These are phyloP conservation scores for Lindgomyces ingoldianus DNA, from an alignment of 495 filamentous ascomycete species.

Conservation along the genomic window DNA sequence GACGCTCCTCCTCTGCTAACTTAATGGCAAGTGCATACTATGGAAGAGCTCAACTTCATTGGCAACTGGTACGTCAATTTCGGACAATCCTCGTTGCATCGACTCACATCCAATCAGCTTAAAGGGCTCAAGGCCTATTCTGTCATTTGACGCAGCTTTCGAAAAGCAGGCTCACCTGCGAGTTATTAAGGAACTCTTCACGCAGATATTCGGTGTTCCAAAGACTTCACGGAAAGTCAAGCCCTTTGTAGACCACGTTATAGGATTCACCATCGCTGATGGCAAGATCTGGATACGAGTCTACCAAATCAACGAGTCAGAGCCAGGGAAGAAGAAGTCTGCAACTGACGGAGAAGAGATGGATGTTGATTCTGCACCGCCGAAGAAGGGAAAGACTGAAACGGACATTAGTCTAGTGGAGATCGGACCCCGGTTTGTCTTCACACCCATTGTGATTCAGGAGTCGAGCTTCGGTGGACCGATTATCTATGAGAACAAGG, in stretches of 20 bases:
- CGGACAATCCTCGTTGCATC: not conserved
- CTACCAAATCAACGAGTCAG: slow-evolving; percentile 89
- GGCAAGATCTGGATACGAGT: slow-evolving; percentile 96
- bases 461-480: slow-evolving; percentile 95
- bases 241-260: slow-evolving; percentile 93
- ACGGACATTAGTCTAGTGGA: slow-evolving; percentile 78
- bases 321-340: slow-evolving; percentile 54
- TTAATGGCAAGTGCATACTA: slow-evolving; percentile 70
- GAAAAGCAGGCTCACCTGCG: slow-evolving; percentile 69
- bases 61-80: slow-evolving; percentile 67
- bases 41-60: slow-evolving; percentile 93
- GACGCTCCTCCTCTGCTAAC: not conserved
- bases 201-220: slow-evolving; percentile 91
- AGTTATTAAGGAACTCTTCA: slow-evolving; percentile 82
- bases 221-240: slow-evolving; percentile 84
- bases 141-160: slow-evolving; percentile 88
- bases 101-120: slow-evolving; percentile 45
- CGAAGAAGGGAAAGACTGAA: slow-evolving; percentile 54
- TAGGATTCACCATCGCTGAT: slow-evolving; percentile 88
- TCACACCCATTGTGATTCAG: slow-evolving; percentile 94
- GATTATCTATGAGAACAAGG: slow-evolving; percentile 97
- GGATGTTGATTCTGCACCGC: slow-evolving; percentile 38
- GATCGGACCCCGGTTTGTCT: slow-evolving; percentile 91
- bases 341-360: slow-evolving; percentile 43
- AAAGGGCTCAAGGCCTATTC: slow-evolving; percentile 90